Percentiles rank a stretch among this genome's conserved stretches.
Evolutionary conservation across 148 eudicot species (phyloP).

Genomic region (Vaccinium myrtillus): DNA sequence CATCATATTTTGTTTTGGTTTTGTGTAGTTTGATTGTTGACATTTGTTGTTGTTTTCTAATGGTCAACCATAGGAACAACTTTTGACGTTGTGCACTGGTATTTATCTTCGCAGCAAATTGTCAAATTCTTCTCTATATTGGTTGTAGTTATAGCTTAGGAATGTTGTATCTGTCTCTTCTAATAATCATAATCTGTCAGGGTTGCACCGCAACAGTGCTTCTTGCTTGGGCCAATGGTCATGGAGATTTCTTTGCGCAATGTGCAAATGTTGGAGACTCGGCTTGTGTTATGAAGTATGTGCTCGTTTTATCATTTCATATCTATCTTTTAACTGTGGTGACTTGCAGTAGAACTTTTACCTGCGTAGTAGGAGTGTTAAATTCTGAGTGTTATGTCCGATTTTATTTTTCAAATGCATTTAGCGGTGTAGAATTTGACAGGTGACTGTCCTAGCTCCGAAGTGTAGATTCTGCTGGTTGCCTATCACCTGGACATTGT

Average conservation of each 20-base stretch:
- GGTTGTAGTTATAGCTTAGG: neutral
- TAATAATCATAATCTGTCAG: constrained; percentile 45
- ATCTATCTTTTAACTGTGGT: neutral
- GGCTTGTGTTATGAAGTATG: constrained; percentile 84
- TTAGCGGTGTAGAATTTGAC: constrained; percentile 2
- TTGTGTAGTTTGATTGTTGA: neutral
- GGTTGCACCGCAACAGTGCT: constrained; percentile 98
- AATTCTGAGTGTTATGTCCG: neutral
- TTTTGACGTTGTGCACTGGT: neutral
- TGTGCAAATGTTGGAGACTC: constrained; percentile 99
- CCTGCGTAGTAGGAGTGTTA: neutral
- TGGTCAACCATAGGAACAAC: neutral
- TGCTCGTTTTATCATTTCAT: constrained; percentile 21
- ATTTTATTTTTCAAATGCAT: neutral
- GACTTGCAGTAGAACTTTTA: neutral
- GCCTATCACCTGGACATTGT: neutral
- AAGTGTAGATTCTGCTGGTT: constrained; percentile 6
- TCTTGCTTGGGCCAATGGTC: constrained; percentile 77
- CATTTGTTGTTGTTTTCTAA: too few relatives aligned
- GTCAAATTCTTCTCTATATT: constrained; percentile 7
- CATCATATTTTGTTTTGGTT: neutral
- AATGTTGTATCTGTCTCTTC: constrained; percentile 6
- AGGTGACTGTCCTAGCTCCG: too few relatives aligned
- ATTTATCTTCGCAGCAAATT: neutral
- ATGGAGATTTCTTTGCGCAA: constrained; percentile 65